phyloP scores from a whole-genome alignment of 768 basidiomycete species.

The Termitomyces eurrhizus region DNA sequence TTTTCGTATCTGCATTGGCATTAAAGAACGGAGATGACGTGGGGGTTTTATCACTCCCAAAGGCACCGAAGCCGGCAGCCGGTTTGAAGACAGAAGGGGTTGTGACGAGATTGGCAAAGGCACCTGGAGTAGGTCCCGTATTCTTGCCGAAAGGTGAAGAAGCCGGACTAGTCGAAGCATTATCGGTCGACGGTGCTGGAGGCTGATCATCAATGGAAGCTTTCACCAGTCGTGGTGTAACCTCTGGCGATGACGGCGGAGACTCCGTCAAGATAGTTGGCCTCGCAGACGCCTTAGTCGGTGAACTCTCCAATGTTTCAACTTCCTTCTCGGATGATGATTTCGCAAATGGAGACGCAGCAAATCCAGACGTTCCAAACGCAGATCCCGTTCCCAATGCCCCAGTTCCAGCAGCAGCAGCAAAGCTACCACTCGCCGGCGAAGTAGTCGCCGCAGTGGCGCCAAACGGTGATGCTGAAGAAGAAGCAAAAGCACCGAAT shows the following conservation, averaged over 20 bases:
- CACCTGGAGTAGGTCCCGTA: conserved; percentile 19
- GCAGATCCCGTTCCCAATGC: conserved; percentile 1
- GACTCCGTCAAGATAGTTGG: conserved; percentile 11
- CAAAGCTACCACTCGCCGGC: conserved; percentile 14
- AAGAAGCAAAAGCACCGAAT: conserved; percentile 22
- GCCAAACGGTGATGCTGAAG: conserved; percentile 25
- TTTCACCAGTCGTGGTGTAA: conserved; percentile 14
- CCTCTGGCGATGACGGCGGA: conserved; percentile 19
- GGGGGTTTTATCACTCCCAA: conserved; percentile 36
- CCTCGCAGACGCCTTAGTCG: conserved; percentile 5
- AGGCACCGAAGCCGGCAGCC: conserved; percentile 43
- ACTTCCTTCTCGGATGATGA: conserved; percentile 7
- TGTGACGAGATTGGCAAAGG: conserved; percentile 36
- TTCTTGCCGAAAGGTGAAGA: conserved; percentile 17
- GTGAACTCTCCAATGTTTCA: background rate
- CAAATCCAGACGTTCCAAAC: conserved; percentile 9
- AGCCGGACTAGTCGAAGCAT: conserved; percentile 21
- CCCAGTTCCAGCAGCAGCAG: conserved; percentile 14
- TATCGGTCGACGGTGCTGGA: conserved; percentile 14
- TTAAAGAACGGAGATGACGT: conserved; percentile 55
- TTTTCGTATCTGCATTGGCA: conserved; percentile 25
- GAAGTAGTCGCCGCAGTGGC: conserved; percentile 6
- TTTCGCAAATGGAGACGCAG: conserved; percentile 5
- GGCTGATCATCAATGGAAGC: conserved; percentile 15
- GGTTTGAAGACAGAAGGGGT: conserved; percentile 38